phyloP scores from a whole-genome alignment of 306 rosid genomes.

The Abrus pulchellus region DNA sequence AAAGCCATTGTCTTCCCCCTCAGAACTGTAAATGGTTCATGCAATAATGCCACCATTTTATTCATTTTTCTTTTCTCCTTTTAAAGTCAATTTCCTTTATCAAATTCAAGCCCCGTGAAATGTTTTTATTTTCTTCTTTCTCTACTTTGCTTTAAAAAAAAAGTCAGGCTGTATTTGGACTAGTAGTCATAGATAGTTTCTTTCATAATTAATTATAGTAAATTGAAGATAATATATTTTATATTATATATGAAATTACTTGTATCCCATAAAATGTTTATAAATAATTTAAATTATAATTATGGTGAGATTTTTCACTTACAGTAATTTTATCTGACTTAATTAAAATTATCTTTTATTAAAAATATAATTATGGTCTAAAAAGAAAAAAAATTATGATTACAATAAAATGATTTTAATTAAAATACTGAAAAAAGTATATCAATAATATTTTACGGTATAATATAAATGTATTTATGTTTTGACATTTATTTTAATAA shows the following conservation, averaged over 20 bases:
- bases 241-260: not conserved
- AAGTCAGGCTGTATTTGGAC: not conserved
- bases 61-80: not conserved
- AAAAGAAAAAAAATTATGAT: no score
- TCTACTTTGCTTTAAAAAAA: not conserved
- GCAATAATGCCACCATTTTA: not conserved
- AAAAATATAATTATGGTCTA: no score
- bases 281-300: not conserved
- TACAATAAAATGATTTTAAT: no score
- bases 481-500: no score
- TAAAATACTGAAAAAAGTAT: no score
- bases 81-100: slow-evolving; percentile 1
- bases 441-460: no score
- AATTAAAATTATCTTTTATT: no score
- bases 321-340: no score
- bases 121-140: not conserved
- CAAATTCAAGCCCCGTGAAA: not conserved
- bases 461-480: no score
- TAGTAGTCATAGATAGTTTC: not conserved
- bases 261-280: not conserved
- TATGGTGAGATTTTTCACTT: no score
- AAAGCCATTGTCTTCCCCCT: slow-evolving; percentile 23
- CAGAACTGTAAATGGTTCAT: not conserved
- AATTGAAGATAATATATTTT: not conserved
- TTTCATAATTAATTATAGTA: not conserved